Conservation (phyloP, 495 filamentous ascomycete genomes). For the Astrothelium subdiscretum region DNA sequence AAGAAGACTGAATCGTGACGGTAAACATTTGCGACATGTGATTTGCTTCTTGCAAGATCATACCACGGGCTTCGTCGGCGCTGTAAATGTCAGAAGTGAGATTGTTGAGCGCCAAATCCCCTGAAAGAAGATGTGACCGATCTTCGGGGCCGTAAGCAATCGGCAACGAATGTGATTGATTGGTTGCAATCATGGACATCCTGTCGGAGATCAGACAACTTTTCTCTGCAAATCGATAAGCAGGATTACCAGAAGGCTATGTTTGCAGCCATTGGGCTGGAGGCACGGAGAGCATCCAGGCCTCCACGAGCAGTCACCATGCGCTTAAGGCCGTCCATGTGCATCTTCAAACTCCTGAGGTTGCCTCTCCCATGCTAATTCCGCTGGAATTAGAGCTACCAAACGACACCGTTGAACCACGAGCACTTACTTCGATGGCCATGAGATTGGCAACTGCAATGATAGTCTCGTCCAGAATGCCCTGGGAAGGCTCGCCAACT, state of each 20-base stretch:
- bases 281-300: slow-evolving; percentile 7
- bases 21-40: slow-evolving; percentile 11
- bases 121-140: slow-evolving; percentile 1
- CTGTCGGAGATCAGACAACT: background rate
- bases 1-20: slow-evolving; percentile 3
- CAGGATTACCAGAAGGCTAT: slow-evolving; percentile 10
- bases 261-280: slow-evolving; percentile 11
- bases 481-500: slow-evolving; percentile 2
- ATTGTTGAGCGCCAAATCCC: slow-evolving; percentile 1
- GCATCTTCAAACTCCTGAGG: background rate
- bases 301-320: slow-evolving; percentile 12
- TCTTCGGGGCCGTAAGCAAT: slow-evolving; percentile 10
- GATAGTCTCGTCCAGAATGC: slow-evolving; percentile 6
- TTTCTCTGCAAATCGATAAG: background rate
- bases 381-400: background rate
- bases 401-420: background rate
- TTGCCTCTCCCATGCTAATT: background rate
- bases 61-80: background rate
- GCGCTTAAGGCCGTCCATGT: slow-evolving; percentile 10
- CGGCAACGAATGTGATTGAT: slow-evolving; percentile 10
- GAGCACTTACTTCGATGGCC: slow-evolving; percentile 7
- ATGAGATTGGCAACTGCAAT: slow-evolving; percentile 11
- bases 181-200: slow-evolving; percentile 12
- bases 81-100: background rate
- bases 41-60: slow-evolving; percentile 14